Conservation (phyloP, 306 rosid species). For the Inga laurina region DNA sequence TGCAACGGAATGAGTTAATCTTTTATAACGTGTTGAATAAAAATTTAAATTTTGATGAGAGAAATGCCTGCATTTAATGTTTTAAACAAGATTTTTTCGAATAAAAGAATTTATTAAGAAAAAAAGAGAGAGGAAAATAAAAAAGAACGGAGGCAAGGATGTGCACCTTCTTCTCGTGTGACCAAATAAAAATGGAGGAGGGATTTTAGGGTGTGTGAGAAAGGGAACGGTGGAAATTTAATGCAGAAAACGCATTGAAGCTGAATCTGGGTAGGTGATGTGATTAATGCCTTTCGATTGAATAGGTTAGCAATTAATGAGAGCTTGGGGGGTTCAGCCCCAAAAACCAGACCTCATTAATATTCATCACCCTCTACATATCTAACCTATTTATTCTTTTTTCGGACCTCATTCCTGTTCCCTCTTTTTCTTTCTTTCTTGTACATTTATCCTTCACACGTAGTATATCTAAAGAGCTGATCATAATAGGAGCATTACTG, state of each 20-base stretch:
- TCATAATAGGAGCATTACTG: no score
- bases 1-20: no score
- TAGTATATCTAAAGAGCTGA: no score
- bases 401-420: neutral
- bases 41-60: no score
- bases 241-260: neutral
- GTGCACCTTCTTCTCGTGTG: neutral
- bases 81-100: no score
- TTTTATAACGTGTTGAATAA: no score
- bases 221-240: neutral
- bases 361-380: neutral
- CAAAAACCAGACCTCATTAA: neutral
- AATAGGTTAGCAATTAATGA: neutral
- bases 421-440: neutral
- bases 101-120: no score
- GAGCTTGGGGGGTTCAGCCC: no score
- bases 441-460: no score
- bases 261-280: neutral
- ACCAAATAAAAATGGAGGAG: neutral
- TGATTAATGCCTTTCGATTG: no score
- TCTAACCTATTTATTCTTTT: neutral
- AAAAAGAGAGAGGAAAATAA: no score
- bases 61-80: no score
- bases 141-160: neutral
- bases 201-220: neutral